phyloP scores from a whole-genome alignment of 495 filamentous ascomycete species.

The Cercophora newfieldiana region DNA sequence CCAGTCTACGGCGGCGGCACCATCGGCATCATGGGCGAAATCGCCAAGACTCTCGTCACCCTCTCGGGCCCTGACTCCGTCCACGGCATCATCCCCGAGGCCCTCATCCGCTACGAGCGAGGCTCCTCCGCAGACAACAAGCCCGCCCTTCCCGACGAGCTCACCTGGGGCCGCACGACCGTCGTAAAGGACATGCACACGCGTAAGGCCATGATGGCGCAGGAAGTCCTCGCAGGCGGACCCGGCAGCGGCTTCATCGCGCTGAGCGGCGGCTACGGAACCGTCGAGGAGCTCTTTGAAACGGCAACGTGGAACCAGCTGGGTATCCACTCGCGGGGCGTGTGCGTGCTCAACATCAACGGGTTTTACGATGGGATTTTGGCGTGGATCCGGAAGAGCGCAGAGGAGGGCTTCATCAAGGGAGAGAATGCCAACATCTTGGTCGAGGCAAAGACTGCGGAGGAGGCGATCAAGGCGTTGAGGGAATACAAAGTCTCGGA shows the following conservation, averaged over 20 bases:
- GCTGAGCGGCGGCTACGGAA: slow-evolving; percentile 87
- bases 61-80: slow-evolving; percentile 80
- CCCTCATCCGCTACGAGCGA: slow-evolving; percentile 80
- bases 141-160: slow-evolving; percentile 54
- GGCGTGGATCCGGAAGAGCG: slow-evolving; percentile 76
- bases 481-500: slow-evolving; percentile 72
- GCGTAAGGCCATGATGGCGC: slow-evolving; percentile 88
- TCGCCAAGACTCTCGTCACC: slow-evolving; percentile 82
- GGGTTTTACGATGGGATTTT: slow-evolving; percentile 90
- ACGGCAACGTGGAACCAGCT: slow-evolving; percentile 97
- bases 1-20: slow-evolving; percentile 92
- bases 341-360: slow-evolving; percentile 81
- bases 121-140: slow-evolving; percentile 36
- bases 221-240: slow-evolving; percentile 76
- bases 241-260: slow-evolving; percentile 87
- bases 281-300: slow-evolving; percentile 95
- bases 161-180: slow-evolving; percentile 77
- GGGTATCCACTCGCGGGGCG: slow-evolving; percentile 81
- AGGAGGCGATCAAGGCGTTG: slow-evolving; percentile 70
- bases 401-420: slow-evolving; percentile 73
- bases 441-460: slow-evolving; percentile 68
- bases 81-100: slow-evolving; percentile 87
- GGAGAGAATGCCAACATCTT: slow-evolving; percentile 69
- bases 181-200: slow-evolving; percentile 95
- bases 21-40: slow-evolving; percentile 89